Percentiles rank a stretch among this genome's conserved stretches.
Evolutionary conservation across 2,329 filamentous ascomycete species (phyloP).

Genomic region (Cladosporium sp.): DNA sequence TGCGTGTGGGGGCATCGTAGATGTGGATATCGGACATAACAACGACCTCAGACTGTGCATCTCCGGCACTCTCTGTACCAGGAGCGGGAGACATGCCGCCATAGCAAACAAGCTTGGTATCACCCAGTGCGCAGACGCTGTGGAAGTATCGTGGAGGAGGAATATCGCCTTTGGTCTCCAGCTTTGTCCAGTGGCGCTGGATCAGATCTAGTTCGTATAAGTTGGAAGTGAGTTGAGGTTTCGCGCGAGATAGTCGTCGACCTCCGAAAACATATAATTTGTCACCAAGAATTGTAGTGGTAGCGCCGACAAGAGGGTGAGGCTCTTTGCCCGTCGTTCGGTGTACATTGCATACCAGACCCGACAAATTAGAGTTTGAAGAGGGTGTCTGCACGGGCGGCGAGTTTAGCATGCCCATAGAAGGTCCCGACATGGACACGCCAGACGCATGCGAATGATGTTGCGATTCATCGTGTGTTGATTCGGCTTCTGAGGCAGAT

Average conservation of each 20-base stretch:
- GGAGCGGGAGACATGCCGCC: conserved; percentile 85
- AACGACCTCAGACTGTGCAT: conserved; percentile 58
- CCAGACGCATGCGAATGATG: conserved; percentile 27
- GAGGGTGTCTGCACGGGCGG: conserved; percentile 32
- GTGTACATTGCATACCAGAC: conserved; percentile 65
- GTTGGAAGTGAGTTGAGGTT: conserved; percentile 81
- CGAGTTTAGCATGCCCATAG: conserved; percentile 47
- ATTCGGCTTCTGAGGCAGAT: conserved; percentile 34
- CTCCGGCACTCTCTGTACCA: conserved; percentile 63
- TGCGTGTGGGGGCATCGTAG: conserved; percentile 76
- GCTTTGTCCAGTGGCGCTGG: conserved; percentile 84
- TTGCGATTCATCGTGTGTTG: conserved; percentile 25
- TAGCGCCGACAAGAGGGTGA: conserved; percentile 86
- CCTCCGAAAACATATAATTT: conserved; percentile 97
- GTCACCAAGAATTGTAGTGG: conserved; percentile 90
- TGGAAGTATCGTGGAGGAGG: conserved; percentile 95
- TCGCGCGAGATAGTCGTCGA: conserved; percentile 75
- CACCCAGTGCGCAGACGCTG: conserved; percentile 87
- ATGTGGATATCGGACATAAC: conserved; percentile 99
- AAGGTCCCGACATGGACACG: conserved; percentile 50
- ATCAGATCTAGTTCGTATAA: conserved; percentile 92
- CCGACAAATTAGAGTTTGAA: conserved; percentile 57
- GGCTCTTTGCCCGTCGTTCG: conserved; percentile 89
- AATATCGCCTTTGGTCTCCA: conserved; percentile 78
- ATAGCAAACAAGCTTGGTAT: conserved; percentile 96